Percentiles rank a stretch among this genome's conserved stretches.
Evolutionary conservation across 225 moss, liverwort and hornwort species (phyloP).

Genomic region (Bryoerythrophyllum caledonicum): DNA sequence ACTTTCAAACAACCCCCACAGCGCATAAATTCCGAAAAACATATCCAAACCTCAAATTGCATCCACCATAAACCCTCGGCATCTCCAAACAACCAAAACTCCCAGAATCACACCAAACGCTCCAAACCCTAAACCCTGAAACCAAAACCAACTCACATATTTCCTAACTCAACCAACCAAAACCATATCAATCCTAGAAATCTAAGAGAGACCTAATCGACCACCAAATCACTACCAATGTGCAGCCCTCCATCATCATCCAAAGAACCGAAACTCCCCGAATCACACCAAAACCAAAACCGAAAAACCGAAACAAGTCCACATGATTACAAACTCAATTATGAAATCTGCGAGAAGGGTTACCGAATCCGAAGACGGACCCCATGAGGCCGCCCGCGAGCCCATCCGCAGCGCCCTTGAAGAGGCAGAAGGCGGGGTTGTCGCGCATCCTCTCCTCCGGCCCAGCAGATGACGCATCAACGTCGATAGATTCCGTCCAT

Average conservation of each 20-base stretch:
- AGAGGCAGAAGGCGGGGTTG: slow-evolving; percentile 53
- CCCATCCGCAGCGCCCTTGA: slow-evolving; percentile 59
- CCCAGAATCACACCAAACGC: neutral
- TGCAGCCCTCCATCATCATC: neutral
- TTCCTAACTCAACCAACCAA: no score
- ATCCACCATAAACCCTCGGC: neutral
- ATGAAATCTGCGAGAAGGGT: neutral
- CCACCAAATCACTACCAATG: no score
- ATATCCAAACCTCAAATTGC: no score
- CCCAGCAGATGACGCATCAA: slow-evolving; percentile 1
- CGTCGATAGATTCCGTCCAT: slow-evolving; percentile 6
- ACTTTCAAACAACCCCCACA: no score
- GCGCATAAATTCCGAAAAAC: no score
- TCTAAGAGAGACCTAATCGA: no score
- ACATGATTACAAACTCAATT: neutral
- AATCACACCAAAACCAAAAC: neutral
- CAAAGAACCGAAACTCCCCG: neutral
- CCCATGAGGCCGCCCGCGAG: slow-evolving; percentile 87
- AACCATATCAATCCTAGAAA: no score
- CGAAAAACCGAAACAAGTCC: neutral
- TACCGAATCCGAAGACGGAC: slow-evolving; percentile 96
- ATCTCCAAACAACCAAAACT: neutral
- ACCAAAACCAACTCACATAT: neutral
- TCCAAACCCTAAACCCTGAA: slow-evolving; percentile 11
- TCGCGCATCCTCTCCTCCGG: slow-evolving; percentile 17